Evolutionary conservation across 129 eudicot species (phyloP).

Genomic region (Centrapalus pauciflorus): DNA sequence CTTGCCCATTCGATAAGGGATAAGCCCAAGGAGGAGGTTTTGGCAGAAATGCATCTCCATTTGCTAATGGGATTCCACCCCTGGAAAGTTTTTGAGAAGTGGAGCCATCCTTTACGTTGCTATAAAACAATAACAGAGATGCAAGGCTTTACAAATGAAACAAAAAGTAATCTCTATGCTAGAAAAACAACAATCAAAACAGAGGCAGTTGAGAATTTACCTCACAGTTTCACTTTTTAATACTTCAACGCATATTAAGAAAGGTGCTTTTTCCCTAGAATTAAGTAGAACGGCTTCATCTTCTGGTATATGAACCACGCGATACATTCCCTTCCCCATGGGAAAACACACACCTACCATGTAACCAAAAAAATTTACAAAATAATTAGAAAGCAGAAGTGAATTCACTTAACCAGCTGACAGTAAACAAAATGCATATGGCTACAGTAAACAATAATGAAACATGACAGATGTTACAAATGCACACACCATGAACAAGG

Average conservation of each 20-base stretch:
- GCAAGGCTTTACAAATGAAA: neutral
- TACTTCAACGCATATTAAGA: constrained; percentile 88
- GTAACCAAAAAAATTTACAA: neutral
- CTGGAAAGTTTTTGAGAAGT: constrained; percentile 70
- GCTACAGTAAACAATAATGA: neutral
- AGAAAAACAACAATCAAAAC: neutral
- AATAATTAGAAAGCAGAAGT: neutral
- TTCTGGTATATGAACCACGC: constrained; percentile 95
- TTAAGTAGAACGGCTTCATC: constrained; percentile 96
- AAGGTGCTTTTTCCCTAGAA: constrained; percentile 98
- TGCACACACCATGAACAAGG: neutral
- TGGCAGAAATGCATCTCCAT: constrained; percentile 91
- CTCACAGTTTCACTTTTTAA: constrained; percentile 73
- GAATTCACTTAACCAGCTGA: constrained; percentile 10
- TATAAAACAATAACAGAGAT: constrained; percentile 18
- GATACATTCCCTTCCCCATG: constrained; percentile 91
- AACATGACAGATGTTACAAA: neutral
- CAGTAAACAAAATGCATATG: neutral
- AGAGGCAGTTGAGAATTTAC: constrained; percentile 31
- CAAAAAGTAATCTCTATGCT: neutral
- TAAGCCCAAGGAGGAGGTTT: constrained; percentile 99
- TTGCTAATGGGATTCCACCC: constrained; percentile 96
- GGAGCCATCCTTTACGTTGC: constrained; percentile 62
- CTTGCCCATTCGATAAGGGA: constrained; percentile 77
- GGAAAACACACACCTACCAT: constrained; percentile 89